Percentiles rank a stretch among this genome's conserved stretches.
phyloP scores from a whole-genome alignment of 129 eudicot species.

The Artemisia annua region DNA sequence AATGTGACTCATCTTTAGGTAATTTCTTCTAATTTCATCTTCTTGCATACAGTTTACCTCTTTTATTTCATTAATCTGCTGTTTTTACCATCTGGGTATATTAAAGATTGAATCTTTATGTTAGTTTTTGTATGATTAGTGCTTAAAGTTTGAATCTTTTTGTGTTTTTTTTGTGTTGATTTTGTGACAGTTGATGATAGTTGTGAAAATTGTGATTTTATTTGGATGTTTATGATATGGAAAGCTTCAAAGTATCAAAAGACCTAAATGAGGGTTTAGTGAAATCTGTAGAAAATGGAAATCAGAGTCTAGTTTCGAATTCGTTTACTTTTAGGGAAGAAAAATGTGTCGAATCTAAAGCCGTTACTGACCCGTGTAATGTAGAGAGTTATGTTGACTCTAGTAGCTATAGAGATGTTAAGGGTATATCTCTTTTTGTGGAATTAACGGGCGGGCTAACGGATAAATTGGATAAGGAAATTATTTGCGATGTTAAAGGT shows the following conservation, averaged over 20 bases:
- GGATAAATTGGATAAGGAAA: slow-evolving; percentile 8
- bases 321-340: slow-evolving; percentile 23
- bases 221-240: slow-evolving; percentile 49
- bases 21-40: slow-evolving; percentile 4
- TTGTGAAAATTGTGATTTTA: slow-evolving; percentile 37
- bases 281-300: slow-evolving; percentile 24
- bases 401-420: slow-evolving; percentile 34
- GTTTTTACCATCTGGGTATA: slow-evolving; percentile 14
- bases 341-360: slow-evolving; percentile 32
- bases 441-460: slow-evolving; percentile 41
- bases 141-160: neutral
- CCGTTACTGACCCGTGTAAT: slow-evolving; percentile 17
- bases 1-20: slow-evolving; percentile 27
- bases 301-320: slow-evolving; percentile 12
- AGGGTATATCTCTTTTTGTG: slow-evolving; percentile 58
- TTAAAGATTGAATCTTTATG: slow-evolving; percentile 24
- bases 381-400: slow-evolving; percentile 23
- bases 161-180: neutral
- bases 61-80: neutral
- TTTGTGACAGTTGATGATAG: slow-evolving; percentile 31
- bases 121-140: slow-evolving; percentile 8
- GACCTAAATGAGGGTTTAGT: slow-evolving; percentile 49
- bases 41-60: neutral
- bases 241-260: slow-evolving; percentile 39
- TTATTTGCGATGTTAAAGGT: neutral